Evolutionary conservation across 805 yeast genomes (phyloP), one percentile per base, ranked within the genome.

Genomic region (Cyberlindnera mycetangii): DNA sequence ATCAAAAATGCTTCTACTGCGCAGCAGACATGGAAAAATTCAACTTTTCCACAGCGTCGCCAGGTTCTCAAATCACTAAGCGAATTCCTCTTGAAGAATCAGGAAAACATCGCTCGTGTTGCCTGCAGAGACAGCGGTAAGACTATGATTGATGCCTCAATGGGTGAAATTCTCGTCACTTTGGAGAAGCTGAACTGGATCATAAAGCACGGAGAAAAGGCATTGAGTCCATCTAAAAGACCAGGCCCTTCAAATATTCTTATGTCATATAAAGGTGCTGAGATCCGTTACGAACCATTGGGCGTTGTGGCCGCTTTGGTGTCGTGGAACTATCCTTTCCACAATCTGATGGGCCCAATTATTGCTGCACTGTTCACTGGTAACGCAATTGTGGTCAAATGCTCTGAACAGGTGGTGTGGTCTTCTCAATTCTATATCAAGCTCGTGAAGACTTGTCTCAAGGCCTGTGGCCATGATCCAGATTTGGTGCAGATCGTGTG

Each of bases 321-420:
- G 1, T 87, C 96, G 4, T 93, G 99, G 99, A 93, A 93, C 61
- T 93, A 93, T 62, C 99, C 99, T 0, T 83, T 93, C 65, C 99
- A 93, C 63, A 93, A 93, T 64, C 69, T 90, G 41, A 67, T 93
- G 73, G 97, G 97, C 3, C 99, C 99, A 1, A 73, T 93, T 2
- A 81, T 90, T 45, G 95, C 98, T 2, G 79, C 92, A 2, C 64
- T 93, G 20, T 88, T 90, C 60, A 80, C 96, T 5, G 99, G 99
- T 5, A 92, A 93, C 59, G 89, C 90, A 7, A 82, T 89, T 36
- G 83, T 93, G 9, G 81, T 93, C 42, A 93, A 93, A 63, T 92
- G 99, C 68, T 88, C 97, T 10, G 99, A 93, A 66, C 86, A 89
- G 58, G 99, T 93, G 2, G 83, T 88, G 32, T 93, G 98, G 98